Percentiles rank a stretch among this genome's conserved stretches.
Conservation (phyloP, 768 basidiomycete species). For the Boletus insuetus region DNA sequence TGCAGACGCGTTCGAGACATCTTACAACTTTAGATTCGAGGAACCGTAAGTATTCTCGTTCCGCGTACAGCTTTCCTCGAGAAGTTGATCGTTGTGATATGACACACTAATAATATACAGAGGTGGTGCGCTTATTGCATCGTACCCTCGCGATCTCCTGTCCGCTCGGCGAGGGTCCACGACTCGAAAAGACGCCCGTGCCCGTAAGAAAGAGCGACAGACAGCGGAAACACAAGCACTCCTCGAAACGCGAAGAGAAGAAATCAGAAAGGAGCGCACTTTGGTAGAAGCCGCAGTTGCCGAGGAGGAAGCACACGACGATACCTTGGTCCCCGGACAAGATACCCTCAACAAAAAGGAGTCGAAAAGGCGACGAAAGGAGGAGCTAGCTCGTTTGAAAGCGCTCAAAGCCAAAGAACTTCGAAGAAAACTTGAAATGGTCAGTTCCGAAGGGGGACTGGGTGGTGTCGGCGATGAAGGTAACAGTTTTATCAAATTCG, state of each 20-base stretch:
- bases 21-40: slow-evolving; percentile 97
- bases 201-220: slow-evolving; percentile 72
- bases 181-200: slow-evolving; percentile 80
- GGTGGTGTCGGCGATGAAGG: slow-evolving; percentile 28
- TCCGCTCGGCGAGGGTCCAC: slow-evolving; percentile 73
- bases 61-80: background rate
- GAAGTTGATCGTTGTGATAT: background rate
- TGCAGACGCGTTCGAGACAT: slow-evolving; percentile 89
- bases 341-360: slow-evolving; percentile 62
- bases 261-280: slow-evolving; percentile 70
- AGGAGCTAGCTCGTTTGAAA: slow-evolving; percentile 80
- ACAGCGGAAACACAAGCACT: slow-evolving; percentile 61
- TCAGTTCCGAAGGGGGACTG: slow-evolving; percentile 69
- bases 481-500: slow-evolving; percentile 1
- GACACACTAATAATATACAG: slow-evolving; percentile 34
- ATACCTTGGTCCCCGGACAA: slow-evolving; percentile 28
- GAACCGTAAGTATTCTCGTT: slow-evolving; percentile 68
- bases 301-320: slow-evolving; percentile 65
- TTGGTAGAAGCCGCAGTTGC: slow-evolving; percentile 66
- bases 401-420: slow-evolving; percentile 84
- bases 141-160: slow-evolving; percentile 73
- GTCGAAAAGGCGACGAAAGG: slow-evolving; percentile 39
- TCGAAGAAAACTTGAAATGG: slow-evolving; percentile 66
- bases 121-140: slow-evolving; percentile 58
- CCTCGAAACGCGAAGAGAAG: slow-evolving; percentile 77